A percentile compares a stretch with the other conserved stretches of the same genome.
phyloP scores from a whole-genome alignment of 768 basidiomycete genomes.

The Tulasnella sp. region DNA sequence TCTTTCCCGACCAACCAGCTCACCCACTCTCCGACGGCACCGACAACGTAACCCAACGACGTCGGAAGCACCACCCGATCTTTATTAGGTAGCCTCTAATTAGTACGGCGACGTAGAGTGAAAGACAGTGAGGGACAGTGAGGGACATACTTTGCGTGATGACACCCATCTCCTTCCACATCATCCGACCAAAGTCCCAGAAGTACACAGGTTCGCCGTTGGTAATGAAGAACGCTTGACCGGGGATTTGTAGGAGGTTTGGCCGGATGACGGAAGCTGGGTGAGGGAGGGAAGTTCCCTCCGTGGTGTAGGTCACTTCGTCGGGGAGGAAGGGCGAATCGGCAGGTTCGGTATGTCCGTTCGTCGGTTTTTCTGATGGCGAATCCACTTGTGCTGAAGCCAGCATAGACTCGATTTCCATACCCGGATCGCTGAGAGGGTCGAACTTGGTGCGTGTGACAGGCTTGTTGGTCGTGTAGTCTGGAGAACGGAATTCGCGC shows the following conservation, averaged over 20 bases:
- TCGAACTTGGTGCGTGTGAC: conserved; percentile 73
- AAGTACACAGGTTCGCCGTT: conserved; percentile 94
- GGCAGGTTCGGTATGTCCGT: conserved; percentile 5
- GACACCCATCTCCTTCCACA: conserved; percentile 59
- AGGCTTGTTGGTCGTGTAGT: conserved; percentile 33
- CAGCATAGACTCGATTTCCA: conserved; percentile 39
- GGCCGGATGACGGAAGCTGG: conserved; percentile 10
- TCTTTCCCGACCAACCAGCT: conserved; percentile 63
- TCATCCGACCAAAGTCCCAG: conserved; percentile 77
- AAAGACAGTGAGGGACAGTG: conserved; percentile 27
- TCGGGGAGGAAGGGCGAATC: conserved; percentile 13
- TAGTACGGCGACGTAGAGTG: conserved; percentile 35
- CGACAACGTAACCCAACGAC: conserved; percentile 55
- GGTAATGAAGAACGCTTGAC: conserved; percentile 91
- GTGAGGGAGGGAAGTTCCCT: conserved; percentile 16
- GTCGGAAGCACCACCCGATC: conserved; percentile 42
- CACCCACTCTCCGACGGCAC: conserved; percentile 59
- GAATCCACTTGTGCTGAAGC: conserved; percentile 28
- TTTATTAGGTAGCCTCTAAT: neutral
- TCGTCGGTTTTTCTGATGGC: neutral
- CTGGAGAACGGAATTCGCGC: conserved; percentile 41
- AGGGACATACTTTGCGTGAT: conserved; percentile 20
- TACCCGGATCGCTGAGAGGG: conserved; percentile 47
- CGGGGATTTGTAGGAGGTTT: conserved; percentile 56
- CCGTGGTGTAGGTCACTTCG: conserved; percentile 26